Percentiles rank a stretch among this genome's conserved stretches.
Evolutionary conservation across 2,329 filamentous ascomycete genomes (phyloP).

Genomic region (Venturiaceae sp.): DNA sequence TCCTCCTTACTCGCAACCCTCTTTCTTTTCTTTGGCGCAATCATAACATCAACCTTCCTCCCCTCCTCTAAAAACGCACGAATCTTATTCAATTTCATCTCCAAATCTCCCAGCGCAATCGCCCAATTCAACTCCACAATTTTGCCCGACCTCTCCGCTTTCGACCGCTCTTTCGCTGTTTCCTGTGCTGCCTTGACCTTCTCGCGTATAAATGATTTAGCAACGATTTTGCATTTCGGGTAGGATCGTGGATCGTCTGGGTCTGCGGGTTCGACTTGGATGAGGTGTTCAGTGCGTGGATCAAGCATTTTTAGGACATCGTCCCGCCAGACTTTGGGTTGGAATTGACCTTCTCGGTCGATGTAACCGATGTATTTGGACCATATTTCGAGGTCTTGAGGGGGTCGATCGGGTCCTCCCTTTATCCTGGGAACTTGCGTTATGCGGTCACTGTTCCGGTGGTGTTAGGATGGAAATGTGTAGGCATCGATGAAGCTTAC

Average conservation of each 20-base stretch:
- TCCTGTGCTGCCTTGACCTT: not conserved
- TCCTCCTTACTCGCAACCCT: not conserved
- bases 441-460: not conserved
- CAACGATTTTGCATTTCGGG: not conserved
- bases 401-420: not conserved
- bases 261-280: not conserved
- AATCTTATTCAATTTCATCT: conserved; percentile 3
- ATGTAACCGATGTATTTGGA: not conserved
- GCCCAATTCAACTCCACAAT: conserved; percentile 4
- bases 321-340: not conserved
- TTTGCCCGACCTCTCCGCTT: not conserved
- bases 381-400: conserved; percentile 2
- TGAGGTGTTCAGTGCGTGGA: not conserved
- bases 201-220: not conserved
- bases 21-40: conserved; percentile 1
- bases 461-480: not conserved
- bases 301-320: conserved; percentile 4
- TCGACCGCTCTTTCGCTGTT: not conserved
- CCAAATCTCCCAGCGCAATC: conserved; percentile 5
- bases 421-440: not conserved
- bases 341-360: not conserved
- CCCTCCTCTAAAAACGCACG: conserved; percentile 5
- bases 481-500: not conserved
- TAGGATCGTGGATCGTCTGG: not conserved
- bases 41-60: conserved; percentile 5